Evolutionary conservation across 139 green algal species (phyloP), one percentile per base, ranked within the genome.

Genomic region (Spirogloea muscicola): DNA sequence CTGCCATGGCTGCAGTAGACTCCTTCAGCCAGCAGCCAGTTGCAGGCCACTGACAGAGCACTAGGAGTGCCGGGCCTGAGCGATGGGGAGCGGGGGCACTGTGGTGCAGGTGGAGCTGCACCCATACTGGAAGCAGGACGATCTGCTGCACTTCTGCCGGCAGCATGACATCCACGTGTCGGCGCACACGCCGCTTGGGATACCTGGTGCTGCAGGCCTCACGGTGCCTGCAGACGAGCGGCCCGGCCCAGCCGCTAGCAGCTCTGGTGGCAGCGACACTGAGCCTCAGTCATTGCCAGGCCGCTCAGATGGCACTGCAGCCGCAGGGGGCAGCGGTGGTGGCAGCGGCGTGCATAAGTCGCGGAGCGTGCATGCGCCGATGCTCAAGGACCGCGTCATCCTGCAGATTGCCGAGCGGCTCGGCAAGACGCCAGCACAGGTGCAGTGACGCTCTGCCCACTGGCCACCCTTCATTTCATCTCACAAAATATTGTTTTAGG

Each of bases 131-230:
- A 86, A 87, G 63, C 94, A 96, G 49, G 82, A 91, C 46, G 72
- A 77, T 1, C 81, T 97, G 27, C 38, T 94, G 6, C 10, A 68
- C 6, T 91, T 58, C 39, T 91, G 85, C 74, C 43, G 67, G 1
- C 25, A 33, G 1, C 60, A 82, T 29, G 73, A 74, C 55, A 89
- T 97, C 59, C 93, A 96, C 71, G 81, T 97, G 13, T 96, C 91
- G 0, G 91, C 91, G 2, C 96, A 93, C 86, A 90, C 85, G 1
- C 91, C 93, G 0, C 83, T 97, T 37, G 93, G 91, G 10, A 89
- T 85, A 1, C 90, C 90, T 0, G 91, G 94, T 80, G 89, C 16
- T 25, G 49, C 49, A 60, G 49, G 10, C 49, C 16, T 25, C 49
- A 7, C 49, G n/a, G 9, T 25, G 5, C 33, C 49, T n/a, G 10